phyloP scores from a whole-genome alignment of 371 early-diverging fungal species.

The Mortierella sp. region DNA sequence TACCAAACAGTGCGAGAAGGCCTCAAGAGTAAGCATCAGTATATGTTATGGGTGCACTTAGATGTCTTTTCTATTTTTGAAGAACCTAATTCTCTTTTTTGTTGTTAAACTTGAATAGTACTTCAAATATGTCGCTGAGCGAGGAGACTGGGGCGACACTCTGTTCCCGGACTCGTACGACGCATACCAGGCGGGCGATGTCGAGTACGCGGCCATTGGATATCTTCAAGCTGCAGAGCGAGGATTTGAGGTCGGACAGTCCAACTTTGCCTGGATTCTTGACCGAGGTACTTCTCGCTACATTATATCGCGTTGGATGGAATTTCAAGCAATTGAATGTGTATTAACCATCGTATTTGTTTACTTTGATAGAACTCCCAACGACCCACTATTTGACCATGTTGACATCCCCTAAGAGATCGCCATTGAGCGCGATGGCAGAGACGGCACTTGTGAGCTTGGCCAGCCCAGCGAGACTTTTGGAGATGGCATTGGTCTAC shows the following conservation, averaged over 20 bases:
- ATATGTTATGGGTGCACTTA: neutral
- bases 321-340: neutral
- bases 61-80: neutral
- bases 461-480: slow-evolving; percentile 38
- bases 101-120: slow-evolving; percentile 58
- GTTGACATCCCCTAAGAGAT: slow-evolving; percentile 38
- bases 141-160: slow-evolving; percentile 86
- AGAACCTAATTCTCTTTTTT: neutral
- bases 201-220: slow-evolving; percentile 75
- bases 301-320: neutral
- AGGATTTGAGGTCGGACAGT: slow-evolving; percentile 86
- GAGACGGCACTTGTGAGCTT: slow-evolving; percentile 24
- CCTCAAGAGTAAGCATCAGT: slow-evolving; percentile 64
- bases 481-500: slow-evolving; percentile 80
- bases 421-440: slow-evolving; percentile 23
- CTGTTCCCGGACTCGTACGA: slow-evolving; percentile 71
- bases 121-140: slow-evolving; percentile 86
- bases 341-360: neutral
- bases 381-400: slow-evolving; percentile 30
- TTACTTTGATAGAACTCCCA: slow-evolving; percentile 21
- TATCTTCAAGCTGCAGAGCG: slow-evolving; percentile 90
- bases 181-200: slow-evolving; percentile 71
- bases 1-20: slow-evolving; percentile 63
- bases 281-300: slow-evolving; percentile 69
- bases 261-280: slow-evolving; percentile 91